Evolutionary conservation across 352 stramenopile genomes (phyloP), one percentile per base, ranked within the genome.

Genomic region (Sclerospora graminicola): DNA sequence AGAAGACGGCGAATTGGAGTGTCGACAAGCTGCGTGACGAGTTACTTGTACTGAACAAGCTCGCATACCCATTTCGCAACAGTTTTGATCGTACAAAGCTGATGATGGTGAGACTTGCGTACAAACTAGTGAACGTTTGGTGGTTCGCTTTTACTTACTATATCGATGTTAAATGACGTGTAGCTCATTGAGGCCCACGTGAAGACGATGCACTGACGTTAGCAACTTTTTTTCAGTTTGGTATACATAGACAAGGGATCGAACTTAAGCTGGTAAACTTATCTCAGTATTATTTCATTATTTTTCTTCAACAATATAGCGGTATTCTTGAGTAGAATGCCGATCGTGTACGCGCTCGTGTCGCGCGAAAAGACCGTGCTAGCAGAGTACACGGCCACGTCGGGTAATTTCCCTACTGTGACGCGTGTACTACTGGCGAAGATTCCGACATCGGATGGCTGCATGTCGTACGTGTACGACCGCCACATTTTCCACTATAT

Each of bases 401-500:
- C 84, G 8, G 94, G 94, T 33, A 99, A 99, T 63, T 99, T 99
- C 57, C 94, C 95, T 8, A 98, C 95, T 0, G 92, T 99, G 6
- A 98, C 96, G 30, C 75, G 95, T 51, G 88, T 98, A 42, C 66
- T 99, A 18, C 67, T 99, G 21, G 82, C 82, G 48, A 98, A 98
- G 60, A 98, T 99, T 63, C 88, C 90, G 15, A 54, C 59, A 18
- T 59, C 79, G 14, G 83, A 98, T 72, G 81, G 88, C 7, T 89
- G 94, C 63, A 98, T 98, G 94, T 97, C 85, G 31, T 98, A 99
- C 71, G 86, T 98, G 24, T 99, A 99, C 62, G 95, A 99, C 75
- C 86, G 74, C 34, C 74, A 95, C 48, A 72, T 90, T 31, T 97
- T 97, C 76, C 95, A 99, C 60, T 99, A 98, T 69, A 69, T 98